phyloP scores from a whole-genome alignment of 148 eudicot genomes.

The Chenopodium berlandieri region DNA sequence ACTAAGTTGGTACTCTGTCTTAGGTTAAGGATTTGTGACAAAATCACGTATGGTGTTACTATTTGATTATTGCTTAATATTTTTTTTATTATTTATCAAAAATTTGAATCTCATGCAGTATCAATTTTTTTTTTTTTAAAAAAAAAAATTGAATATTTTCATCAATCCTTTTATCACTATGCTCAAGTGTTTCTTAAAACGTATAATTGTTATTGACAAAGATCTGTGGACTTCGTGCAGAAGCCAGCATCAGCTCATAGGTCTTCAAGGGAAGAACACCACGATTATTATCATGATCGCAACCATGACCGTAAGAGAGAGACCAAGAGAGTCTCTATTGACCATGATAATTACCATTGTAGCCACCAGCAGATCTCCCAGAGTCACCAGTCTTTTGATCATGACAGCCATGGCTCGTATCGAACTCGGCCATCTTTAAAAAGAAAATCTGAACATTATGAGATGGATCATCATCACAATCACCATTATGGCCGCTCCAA shows the following conservation, averaged over 20 bases:
- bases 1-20: no score
- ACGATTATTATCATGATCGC: slow-evolving; percentile 24
- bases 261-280: slow-evolving; percentile 34
- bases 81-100: no score
- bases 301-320: slow-evolving; percentile 16
- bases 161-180: no score
- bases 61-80: no score
- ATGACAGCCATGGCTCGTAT: slow-evolving; percentile 30
- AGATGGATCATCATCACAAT: background rate
- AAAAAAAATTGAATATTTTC: no score
- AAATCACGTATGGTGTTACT: no score
- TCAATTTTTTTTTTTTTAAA: no score
- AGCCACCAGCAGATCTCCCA: slow-evolving; percentile 16
- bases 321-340: slow-evolving; percentile 5
- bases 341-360: slow-evolving; percentile 24
- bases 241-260: slow-evolving; percentile 35
- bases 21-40: no score
- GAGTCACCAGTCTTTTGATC: background rate
- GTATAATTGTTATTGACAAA: background rate
- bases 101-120: no score
- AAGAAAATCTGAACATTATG: slow-evolving; percentile 39
- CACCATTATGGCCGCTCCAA: slow-evolving; percentile 23
- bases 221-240: slow-evolving; percentile 29
- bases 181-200: background rate
- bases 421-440: slow-evolving; percentile 47